Percentiles rank a stretch among this genome's conserved stretches.
These are phyloP conservation scores for Lagerstroemia speciosa DNA, from an alignment of 345 rosid genomes.

Conservation along the genomic window DNA sequence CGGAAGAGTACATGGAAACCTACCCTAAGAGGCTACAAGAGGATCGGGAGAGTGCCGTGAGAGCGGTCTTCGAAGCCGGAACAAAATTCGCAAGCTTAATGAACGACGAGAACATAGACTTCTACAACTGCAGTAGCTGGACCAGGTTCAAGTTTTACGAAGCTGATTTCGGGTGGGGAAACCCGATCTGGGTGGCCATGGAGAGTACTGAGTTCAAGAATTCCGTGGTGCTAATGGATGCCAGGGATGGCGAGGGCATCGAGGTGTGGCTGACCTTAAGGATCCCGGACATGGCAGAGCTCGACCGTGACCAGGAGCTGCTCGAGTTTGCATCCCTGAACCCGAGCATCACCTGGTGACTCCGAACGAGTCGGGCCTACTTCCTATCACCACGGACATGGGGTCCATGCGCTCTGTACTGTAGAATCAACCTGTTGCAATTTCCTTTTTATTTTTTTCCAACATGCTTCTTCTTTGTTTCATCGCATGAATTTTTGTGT, in stretches of 20 bases:
- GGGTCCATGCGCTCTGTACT: no score
- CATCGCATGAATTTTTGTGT: no score
- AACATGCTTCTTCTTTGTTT: not conserved
- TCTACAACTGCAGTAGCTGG: conserved; percentile 10
- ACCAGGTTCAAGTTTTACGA: conserved; percentile 14
- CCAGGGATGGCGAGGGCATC: conserved; percentile 9
- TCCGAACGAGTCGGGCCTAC: not conserved
- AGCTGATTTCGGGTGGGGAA: conserved; percentile 26
- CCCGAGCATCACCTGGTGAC: not conserved
- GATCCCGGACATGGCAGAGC: conserved; percentile 8
- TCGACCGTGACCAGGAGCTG: conserved; percentile 10
- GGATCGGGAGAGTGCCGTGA: not conserved
- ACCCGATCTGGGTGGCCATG: conserved; percentile 14
- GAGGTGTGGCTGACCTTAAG: conserved; percentile 20
- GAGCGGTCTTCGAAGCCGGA: conserved; percentile 1
- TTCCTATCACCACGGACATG: not conserved
- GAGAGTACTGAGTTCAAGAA: not conserved
- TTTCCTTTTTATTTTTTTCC: not conserved
- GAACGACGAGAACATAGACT: conserved; percentile 6
- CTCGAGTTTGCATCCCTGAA: conserved; percentile 5
- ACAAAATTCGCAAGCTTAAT: not conserved
- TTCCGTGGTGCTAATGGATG: conserved; percentile 9
- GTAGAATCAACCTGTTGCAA: no score
- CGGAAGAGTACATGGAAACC: not conserved
- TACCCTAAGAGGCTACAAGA: conserved; percentile 2